Base-by-base conservation (phyloP, 495 filamentous ascomycete species). In the Aspergillus diversus region DNA sequence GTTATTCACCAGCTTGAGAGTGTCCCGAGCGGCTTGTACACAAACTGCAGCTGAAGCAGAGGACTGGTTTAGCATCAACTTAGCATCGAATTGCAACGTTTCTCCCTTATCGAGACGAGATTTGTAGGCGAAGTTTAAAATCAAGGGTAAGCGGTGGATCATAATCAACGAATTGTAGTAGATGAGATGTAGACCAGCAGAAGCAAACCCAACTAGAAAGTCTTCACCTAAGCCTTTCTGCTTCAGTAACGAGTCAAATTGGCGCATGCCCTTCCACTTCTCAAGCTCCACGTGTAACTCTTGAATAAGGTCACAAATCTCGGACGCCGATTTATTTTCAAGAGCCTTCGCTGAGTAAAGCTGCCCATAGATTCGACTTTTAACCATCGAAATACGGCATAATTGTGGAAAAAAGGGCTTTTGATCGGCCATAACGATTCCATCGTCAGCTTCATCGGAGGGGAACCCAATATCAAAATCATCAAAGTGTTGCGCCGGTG, bases 151-250 rank as follows among this genome's bases (percentile, higher is more conserved):
- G 32, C 95, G 92, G 75, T 98, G 93, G 60, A 98, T 94, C 39
- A 96, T 98, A 15, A 93, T 97, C 60, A 97, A 78, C 60, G 91
- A 93, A 77, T 97, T 97, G 81, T 97, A 96, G 73, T 99, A 98
- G 43, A 91, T 86, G 67, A 97, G 92, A 69, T 96, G 92, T 46
- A 97, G 76, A 67, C 93, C 90, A 55, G 93, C 90, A 59, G 96
- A 84, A 58, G 96, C 94, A 21, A 97, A 84, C 48, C 97, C 89
- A 13, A 96, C 80, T 6, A 94, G 87, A 13, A 90, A 93, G 71
- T 97, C 91, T 3, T 84, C 84, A n/a, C 89, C 88, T 66, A 88
- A 88, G 65, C 92, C 89, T 73, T 93, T 90, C 66, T 91, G 87
- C 69, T 93, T 90, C 4, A 92, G 89, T 13, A 89, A 83, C 68